phyloP scores from a whole-genome alignment of 176 grass and related monocot species.

The Hordeum marinum region DNA sequence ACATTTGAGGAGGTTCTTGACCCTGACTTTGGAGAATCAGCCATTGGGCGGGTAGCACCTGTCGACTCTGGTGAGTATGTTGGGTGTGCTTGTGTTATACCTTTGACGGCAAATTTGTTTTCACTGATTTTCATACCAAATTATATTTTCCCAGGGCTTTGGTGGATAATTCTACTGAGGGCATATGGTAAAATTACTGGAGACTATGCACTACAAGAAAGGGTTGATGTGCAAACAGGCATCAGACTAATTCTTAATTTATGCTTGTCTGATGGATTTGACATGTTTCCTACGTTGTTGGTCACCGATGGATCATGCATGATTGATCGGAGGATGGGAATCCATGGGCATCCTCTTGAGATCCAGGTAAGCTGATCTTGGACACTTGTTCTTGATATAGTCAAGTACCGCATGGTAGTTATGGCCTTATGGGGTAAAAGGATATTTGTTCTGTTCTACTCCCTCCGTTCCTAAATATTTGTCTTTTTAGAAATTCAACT shows the following conservation, averaged over 20 bases:
- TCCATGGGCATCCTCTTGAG: conserved; percentile 97
- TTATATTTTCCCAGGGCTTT: conserved; percentile 61
- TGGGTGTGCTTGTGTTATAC: background rate
- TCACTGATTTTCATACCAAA: background rate
- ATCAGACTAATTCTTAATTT: conserved; percentile 88
- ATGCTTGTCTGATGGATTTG: conserved; percentile 95
- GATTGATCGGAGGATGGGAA: conserved; percentile 97
- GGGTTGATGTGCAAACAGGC: conserved; percentile 92
- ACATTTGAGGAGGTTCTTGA: conserved; percentile 95
- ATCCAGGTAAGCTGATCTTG: conserved; percentile 67
- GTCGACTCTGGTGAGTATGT: conserved; percentile 85
- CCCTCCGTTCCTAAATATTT: too few relatives aligned
- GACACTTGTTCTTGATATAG: background rate
- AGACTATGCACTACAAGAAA: conserved; percentile 86
- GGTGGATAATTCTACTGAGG: conserved; percentile 94
- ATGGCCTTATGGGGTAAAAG: background rate
- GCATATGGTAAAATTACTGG: conserved; percentile 96
- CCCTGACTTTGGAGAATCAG: conserved; percentile 94
- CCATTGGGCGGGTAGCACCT: conserved; percentile 93
- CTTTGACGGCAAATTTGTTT: background rate
- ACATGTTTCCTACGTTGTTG: conserved; percentile 91
- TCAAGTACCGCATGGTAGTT: background rate
- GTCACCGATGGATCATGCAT: conserved; percentile 98
- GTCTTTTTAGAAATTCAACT: too few relatives aligned
- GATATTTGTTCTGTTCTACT: background rate